phyloP scores from a whole-genome alignment of 75 land plant genomes.

The Picea glauca region DNA sequence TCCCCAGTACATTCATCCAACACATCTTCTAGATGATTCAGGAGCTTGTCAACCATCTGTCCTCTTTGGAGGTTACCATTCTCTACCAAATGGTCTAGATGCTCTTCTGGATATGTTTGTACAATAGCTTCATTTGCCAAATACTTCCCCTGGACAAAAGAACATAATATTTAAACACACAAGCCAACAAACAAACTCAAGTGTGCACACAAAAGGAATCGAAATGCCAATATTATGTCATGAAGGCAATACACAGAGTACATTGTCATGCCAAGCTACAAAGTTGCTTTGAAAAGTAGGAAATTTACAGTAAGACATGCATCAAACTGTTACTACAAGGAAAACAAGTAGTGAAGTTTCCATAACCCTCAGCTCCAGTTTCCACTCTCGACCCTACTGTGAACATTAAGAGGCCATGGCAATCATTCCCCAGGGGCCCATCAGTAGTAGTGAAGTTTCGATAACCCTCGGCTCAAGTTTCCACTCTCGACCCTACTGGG shows the following conservation, averaged over 20 bases:
- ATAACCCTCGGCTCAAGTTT: no score
- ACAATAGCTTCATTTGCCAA: neutral
- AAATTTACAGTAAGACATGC: neutral
- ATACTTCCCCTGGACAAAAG: neutral
- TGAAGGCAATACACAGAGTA: neutral
- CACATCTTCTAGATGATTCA: neutral
- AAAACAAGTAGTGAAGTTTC: neutral
- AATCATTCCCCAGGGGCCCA: no score
- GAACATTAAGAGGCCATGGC: no score
- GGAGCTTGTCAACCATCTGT: neutral
- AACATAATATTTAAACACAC: neutral
- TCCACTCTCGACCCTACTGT: no score
- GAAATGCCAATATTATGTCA: neutral
- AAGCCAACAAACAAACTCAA: neutral
- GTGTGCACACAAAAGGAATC: neutral
- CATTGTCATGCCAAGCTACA: neutral
- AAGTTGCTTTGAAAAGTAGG: neutral
- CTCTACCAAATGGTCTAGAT: neutral
- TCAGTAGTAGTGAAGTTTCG: no score
- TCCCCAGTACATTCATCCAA: constrained; percentile 20
- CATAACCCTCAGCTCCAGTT: no score
- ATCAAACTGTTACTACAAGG: neutral
- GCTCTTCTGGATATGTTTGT: constrained; percentile 6
- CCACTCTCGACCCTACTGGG: no score
- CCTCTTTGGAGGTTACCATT: neutral